These are phyloP conservation scores for Esteya vermicola DNA, from an alignment of 2,329 filamentous ascomycete genomes.

Conservation along the genomic window DNA sequence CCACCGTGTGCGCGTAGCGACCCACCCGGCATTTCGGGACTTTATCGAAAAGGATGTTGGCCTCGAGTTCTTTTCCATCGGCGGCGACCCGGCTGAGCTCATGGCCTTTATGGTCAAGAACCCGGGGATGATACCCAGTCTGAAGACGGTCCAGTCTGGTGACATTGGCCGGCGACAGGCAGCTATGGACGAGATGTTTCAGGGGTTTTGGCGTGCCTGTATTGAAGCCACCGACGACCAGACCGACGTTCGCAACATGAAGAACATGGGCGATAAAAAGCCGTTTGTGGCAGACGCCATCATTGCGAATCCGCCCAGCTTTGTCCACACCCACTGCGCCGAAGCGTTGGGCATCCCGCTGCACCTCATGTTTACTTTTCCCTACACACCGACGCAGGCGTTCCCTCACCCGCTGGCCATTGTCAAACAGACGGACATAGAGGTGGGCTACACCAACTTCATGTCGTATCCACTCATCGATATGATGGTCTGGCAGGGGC, in stretches of 20 bases:
- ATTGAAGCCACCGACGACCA: constrained; percentile 60
- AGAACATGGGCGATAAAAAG: constrained; percentile 47
- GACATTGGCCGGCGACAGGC: constrained; percentile 54
- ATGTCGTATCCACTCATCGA: constrained; percentile 71
- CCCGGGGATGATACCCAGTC: constrained; percentile 58
- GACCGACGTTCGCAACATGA: constrained; percentile 42
- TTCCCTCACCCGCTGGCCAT: constrained; percentile 70
- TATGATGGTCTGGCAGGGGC: constrained; percentile 83
- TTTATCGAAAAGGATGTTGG: constrained; percentile 61
- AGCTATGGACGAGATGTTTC: constrained; percentile 69
- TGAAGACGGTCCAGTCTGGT: constrained; percentile 58
- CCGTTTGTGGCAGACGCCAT: constrained; percentile 65
- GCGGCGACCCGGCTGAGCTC: constrained; percentile 64
- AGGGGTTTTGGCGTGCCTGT: constrained; percentile 70
- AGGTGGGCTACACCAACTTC: constrained; percentile 62
- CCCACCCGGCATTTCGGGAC: constrained; percentile 62
- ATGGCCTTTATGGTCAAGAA: constrained; percentile 90
- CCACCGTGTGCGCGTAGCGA: constrained; percentile 65
- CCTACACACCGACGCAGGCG: constrained; percentile 59
- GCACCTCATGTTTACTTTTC: constrained; percentile 82
- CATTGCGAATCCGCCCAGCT: constrained; percentile 69
- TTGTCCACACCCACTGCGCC: constrained; percentile 67
- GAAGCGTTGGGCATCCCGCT: constrained; percentile 65
- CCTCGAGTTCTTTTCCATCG: constrained; percentile 68
- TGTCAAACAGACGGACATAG: constrained; percentile 58